A percentile compares a stretch with the other conserved stretches of the same genome.
These are phyloP conservation scores for Colletotrichum sp. DNA, from an alignment of 2,329 filamentous ascomycete genomes.

Conservation along the genomic window DNA sequence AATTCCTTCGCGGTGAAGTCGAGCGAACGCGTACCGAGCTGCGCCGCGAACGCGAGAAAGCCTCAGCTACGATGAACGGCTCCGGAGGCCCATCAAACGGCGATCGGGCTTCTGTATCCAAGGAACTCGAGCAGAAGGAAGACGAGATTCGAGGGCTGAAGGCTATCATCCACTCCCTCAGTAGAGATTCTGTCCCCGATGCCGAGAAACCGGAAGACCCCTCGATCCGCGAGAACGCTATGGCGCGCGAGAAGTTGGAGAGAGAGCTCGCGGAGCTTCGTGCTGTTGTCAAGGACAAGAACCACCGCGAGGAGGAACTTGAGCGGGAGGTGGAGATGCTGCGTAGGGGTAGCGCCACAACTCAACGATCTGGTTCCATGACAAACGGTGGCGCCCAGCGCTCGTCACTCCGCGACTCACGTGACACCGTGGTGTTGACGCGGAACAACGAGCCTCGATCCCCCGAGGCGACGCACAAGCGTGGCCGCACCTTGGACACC, in stretches of 20 bases:
- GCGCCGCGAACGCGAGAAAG: constrained; percentile 85
- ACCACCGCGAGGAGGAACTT: constrained; percentile 79
- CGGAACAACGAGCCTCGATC: constrained; percentile 53
- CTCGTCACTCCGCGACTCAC: constrained; percentile 69
- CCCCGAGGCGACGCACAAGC: constrained; percentile 53
- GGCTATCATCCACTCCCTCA: constrained; percentile 96
- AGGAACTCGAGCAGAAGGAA: constrained; percentile 91
- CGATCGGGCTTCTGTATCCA: constrained; percentile 58
- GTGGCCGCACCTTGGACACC: constrained; percentile 64
- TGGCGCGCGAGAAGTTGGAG: constrained; percentile 74
- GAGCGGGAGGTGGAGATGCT: constrained; percentile 79
- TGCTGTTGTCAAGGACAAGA: constrained; percentile 74
- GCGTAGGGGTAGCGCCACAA: constrained; percentile 46
- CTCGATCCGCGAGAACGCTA: constrained; percentile 49
- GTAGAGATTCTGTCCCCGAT: constrained; percentile 70
- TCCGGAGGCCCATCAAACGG: constrained; percentile 29
- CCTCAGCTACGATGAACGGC: constrained; percentile 64
- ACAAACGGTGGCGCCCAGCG: constrained; percentile 55
- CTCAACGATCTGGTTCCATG: background rate
- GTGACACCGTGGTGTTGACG: constrained; percentile 66
- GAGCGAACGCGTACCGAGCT: constrained; percentile 90
- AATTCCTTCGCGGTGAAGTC: constrained; percentile 93
- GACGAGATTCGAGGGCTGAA: constrained; percentile 97
- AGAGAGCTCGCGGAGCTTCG: constrained; percentile 82
- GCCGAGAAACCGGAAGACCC: constrained; percentile 26